Conservation (phyloP, 306 rosid genomes). For the Coriaria nepalensis region DNA sequence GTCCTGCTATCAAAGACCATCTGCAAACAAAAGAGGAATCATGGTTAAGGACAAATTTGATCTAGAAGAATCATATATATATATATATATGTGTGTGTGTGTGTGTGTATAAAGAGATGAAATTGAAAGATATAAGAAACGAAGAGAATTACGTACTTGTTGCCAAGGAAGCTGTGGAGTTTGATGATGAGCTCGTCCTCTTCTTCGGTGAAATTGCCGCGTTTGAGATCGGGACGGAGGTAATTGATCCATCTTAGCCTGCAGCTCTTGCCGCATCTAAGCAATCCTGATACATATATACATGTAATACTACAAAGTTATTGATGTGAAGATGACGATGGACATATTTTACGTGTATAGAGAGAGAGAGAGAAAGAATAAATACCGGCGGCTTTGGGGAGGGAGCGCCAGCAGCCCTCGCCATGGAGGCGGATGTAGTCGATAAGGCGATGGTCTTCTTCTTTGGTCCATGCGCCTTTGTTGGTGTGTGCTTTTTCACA, state of each 20-base stretch:
- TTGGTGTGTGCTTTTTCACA: constrained; percentile 67
- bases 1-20: constrained; percentile 62
- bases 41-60: not conserved
- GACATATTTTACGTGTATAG: not conserved
- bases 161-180: constrained; percentile 55
- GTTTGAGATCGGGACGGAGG: constrained; percentile 66
- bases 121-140: not conserved
- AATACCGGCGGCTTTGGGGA: constrained; percentile 55
- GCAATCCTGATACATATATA: constrained; percentile 26
- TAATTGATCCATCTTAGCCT: constrained; percentile 62
- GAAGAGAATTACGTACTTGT: constrained; percentile 25
- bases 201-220: constrained; percentile 57
- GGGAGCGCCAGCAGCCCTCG: constrained; percentile 78
- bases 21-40: constrained; percentile 6
- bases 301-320: too few species aligned
- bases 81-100: constrained; percentile 12
- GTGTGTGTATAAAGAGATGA: too few species aligned
- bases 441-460: constrained; percentile 61
- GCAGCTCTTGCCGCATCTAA: constrained; percentile 64
- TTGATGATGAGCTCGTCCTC: constrained; percentile 59
- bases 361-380: not conserved
- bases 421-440: constrained; percentile 58
- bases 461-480: constrained; percentile 73
- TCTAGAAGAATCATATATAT: not conserved
- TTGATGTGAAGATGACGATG: not conserved